Evolutionary conservation across 179 eudicot genomes (phyloP), one percentile per base, ranked within the genome.

Genomic region (Dionaea muscipula): DNA sequence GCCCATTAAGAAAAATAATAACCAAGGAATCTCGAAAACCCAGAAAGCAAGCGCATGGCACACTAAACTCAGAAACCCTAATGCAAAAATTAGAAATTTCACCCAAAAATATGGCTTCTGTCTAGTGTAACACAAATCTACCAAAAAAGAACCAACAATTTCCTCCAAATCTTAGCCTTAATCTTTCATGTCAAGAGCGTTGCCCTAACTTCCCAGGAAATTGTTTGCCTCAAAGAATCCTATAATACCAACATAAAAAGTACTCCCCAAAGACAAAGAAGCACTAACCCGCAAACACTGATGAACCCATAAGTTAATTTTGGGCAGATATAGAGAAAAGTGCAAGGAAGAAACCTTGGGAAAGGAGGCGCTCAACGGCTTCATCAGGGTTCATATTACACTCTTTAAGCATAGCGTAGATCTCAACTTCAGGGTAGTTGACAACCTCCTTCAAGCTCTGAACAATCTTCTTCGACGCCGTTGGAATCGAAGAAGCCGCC

Each of bases 351-450:
- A 36, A 26, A 87, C 96, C 94, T 85, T 78, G 96, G 56, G 83
- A 51, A 40, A 88, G 85, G 35, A 88, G 96, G 23, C 94, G 73
- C 58, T 74, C 73, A 53, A 85, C 91, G 26, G 96, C 78, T 56
- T 85, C 96, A 69, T 77, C 73, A 57, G 91, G 91, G 82, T 88
- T 91, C 96, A 88, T 88, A 55, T 88, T 80, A 70, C 91, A 88
- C 7, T 88, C 96, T 67, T 85, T 80, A 54, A 88, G 94, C 64
- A 74, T 68, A 25, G 82, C 67, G 63, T 88, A 88, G 88, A 88
- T 88, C 84, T 88, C 96, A 22, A 66, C 57, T 46, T 88, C 96
- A 26, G 91, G 68, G 37, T 70, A 81, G 66, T 77, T 77, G 0
- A 88, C 96, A 37, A 82, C 75, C 82, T 88, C 96, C 61, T 82